These are phyloP conservation scores for Leccinellum luteum DNA, from an alignment of 768 basidiomycete species.

Conservation along the genomic window DNA sequence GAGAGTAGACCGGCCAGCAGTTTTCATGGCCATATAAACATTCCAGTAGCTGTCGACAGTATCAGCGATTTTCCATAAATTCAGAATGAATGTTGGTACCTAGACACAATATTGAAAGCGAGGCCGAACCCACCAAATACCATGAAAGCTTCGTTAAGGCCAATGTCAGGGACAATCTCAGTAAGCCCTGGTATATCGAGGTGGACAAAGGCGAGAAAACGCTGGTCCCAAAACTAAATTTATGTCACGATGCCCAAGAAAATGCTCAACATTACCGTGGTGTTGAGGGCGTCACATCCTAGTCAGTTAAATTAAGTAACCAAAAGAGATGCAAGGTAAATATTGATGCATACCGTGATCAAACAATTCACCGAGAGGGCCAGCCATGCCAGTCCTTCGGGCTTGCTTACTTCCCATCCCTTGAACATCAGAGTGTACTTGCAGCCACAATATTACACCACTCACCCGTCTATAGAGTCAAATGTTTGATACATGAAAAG, in stretches of 20 bases:
- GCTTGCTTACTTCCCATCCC: constrained; percentile 77
- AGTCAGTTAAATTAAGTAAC: not conserved
- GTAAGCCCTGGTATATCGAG: constrained; percentile 50
- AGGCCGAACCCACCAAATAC: constrained; percentile 68
- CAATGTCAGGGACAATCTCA: constrained; percentile 57
- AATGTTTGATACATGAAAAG: constrained; percentile 90
- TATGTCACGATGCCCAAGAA: not conserved
- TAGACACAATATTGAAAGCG: constrained; percentile 75
- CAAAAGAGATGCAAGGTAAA: not conserved
- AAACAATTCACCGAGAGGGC: constrained; percentile 96
- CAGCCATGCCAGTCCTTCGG: constrained; percentile 93
- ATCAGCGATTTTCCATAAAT: constrained; percentile 3
- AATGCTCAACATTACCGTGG: constrained; percentile 56
- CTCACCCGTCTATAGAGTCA: constrained; percentile 87
- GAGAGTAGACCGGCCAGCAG: constrained; percentile 39
- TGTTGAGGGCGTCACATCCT: constrained; percentile 95
- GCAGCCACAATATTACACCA: not conserved
- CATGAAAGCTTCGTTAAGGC: constrained; percentile 88
- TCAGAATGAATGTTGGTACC: constrained; percentile 36
- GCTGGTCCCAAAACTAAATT: constrained; percentile 68
- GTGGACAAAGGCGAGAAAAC: constrained; percentile 55
- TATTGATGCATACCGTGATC: constrained; percentile 71
- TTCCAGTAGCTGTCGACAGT: constrained; percentile 63
- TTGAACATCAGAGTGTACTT: constrained; percentile 1
- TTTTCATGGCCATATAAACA: constrained; percentile 60